Conservation (phyloP, 352 stramenopile species). For the Pythium pyrilobum region DNA sequence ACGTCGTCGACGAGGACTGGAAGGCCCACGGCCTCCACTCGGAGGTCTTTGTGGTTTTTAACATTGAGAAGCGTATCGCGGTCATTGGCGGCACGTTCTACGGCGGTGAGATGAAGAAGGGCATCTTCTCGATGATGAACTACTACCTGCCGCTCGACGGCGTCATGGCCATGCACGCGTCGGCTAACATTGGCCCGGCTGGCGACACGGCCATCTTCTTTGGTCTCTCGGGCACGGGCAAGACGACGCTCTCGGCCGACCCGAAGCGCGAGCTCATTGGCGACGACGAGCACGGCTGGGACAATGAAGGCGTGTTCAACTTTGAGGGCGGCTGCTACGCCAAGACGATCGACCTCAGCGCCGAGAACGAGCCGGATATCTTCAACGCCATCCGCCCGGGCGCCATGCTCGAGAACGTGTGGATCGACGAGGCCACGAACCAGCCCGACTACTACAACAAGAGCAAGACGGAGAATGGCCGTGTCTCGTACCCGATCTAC, state of each 20-base stretch:
- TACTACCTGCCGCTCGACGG: constrained; percentile 54
- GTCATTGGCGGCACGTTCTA: constrained; percentile 64
- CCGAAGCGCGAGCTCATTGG: constrained; percentile 90
- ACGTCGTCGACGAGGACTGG: constrained; percentile 54
- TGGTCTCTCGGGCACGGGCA: constrained; percentile 84
- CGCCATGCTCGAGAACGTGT: constrained; percentile 56
- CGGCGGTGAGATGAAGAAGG: constrained; percentile 70
- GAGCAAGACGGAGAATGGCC: constrained; percentile 51
- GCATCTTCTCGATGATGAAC: constrained; percentile 72
- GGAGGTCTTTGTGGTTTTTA: constrained; percentile 63
- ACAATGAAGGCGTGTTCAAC: constrained; percentile 92
- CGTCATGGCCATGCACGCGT: constrained; percentile 62
- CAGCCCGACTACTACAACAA: constrained; percentile 55
- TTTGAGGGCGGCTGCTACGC: constrained; percentile 98
- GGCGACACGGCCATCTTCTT: constrained; percentile 55
- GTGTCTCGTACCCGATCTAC: constrained; percentile 54
- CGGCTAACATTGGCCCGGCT: constrained; percentile 45
- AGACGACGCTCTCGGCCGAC: constrained; percentile 87
- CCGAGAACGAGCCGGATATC: constrained; percentile 95
- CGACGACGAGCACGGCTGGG: constrained; percentile 83
- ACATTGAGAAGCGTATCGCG: constrained; percentile 58
- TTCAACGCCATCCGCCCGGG: constrained; percentile 60
- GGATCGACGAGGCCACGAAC: constrained; percentile 36
- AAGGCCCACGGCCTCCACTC: constrained; percentile 44
- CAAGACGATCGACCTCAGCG: constrained; percentile 94